phyloP scores from a whole-genome alignment of 306 rosid genomes.

The Rosa persica region DNA sequence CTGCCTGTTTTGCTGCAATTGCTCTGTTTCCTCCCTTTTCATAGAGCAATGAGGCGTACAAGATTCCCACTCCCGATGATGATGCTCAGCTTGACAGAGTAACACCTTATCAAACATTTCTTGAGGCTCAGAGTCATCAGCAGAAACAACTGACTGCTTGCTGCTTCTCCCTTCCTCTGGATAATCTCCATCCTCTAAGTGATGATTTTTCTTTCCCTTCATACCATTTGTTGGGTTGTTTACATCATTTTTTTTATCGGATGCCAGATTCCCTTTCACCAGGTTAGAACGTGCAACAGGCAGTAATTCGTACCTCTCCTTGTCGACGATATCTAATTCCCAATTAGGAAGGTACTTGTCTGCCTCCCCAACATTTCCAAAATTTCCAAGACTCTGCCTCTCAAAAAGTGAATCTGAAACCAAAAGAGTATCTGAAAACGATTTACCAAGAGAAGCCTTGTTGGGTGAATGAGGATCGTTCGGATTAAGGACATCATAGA shows the following conservation, averaged over 20 bases:
- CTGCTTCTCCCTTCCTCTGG: slow-evolving; percentile 23
- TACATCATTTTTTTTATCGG: neutral
- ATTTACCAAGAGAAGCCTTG: slow-evolving; percentile 26
- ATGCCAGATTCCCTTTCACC: neutral
- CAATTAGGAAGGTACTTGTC: slow-evolving; percentile 22
- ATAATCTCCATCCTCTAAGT: slow-evolving; percentile 7
- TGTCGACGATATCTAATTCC: slow-evolving; percentile 9
- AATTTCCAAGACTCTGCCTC: slow-evolving; percentile 9
- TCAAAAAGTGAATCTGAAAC: slow-evolving; percentile 28
- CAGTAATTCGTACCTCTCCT: neutral
- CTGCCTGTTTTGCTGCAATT: slow-evolving; percentile 1
- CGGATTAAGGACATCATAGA: slow-evolving; percentile 26
- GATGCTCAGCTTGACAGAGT: slow-evolving; percentile 14
- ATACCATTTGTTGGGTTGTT: neutral
- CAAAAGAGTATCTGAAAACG: slow-evolving; percentile 11
- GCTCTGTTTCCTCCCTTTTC: slow-evolving; percentile 12
- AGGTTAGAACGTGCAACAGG: too few species aligned
- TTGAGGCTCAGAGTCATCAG: slow-evolving; percentile 25
- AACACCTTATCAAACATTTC: slow-evolving; percentile 38
- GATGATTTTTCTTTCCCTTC: slow-evolving; percentile 27
- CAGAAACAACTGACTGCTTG: slow-evolving; percentile 30
- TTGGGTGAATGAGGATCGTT: slow-evolving; percentile 24
- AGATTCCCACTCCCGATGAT: neutral
- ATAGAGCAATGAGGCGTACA: neutral
- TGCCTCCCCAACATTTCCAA: slow-evolving; percentile 8